These are phyloP conservation scores for Sporothrix schenckii DNA, from an alignment of 2,329 filamentous ascomycete genomes.

Conservation along the genomic window DNA sequence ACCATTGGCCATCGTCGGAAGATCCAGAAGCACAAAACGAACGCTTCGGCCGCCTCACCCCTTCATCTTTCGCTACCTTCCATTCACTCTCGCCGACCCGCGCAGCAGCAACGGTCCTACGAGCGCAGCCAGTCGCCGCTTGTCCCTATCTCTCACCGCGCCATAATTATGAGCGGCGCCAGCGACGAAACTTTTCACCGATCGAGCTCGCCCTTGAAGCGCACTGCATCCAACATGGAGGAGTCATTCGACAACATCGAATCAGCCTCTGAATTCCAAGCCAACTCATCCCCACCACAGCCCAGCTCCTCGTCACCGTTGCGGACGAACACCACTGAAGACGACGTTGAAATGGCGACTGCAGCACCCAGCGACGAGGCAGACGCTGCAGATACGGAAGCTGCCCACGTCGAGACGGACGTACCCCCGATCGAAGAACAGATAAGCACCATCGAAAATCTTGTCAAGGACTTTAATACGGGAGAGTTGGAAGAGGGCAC, in stretches of 20 bases:
- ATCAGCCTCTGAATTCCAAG: conserved; percentile 38
- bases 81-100: conserved; percentile 29
- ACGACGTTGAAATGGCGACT: conserved; percentile 53
- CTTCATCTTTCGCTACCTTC: conserved; percentile 37
- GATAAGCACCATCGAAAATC: conserved; percentile 68
- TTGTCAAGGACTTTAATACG: conserved; percentile 59
- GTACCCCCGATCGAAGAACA: conserved; percentile 53
- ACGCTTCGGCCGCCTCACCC: background rate
- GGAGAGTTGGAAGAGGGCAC: conserved; percentile 68
- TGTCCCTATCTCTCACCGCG: conserved; percentile 53
- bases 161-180: conserved; percentile 64
- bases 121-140: conserved; percentile 58
- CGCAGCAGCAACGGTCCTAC: conserved; percentile 9
- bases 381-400: conserved; percentile 35
- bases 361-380: conserved; percentile 38
- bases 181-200: conserved; percentile 58
- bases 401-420: conserved; percentile 12
- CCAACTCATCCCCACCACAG: conserved; percentile 46
- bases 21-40: conserved; percentile 11
- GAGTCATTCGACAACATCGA: conserved; percentile 34
- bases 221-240: conserved; percentile 65
- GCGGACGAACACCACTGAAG: conserved; percentile 41
- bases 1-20: conserved; percentile 14
- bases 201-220: conserved; percentile 67
- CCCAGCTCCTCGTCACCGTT: conserved; percentile 25